Percentiles rank a stretch among this genome's conserved stretches.
Conservation (phyloP, 2,329 filamentous ascomycete genomes). For the Alternaria triticina region DNA sequence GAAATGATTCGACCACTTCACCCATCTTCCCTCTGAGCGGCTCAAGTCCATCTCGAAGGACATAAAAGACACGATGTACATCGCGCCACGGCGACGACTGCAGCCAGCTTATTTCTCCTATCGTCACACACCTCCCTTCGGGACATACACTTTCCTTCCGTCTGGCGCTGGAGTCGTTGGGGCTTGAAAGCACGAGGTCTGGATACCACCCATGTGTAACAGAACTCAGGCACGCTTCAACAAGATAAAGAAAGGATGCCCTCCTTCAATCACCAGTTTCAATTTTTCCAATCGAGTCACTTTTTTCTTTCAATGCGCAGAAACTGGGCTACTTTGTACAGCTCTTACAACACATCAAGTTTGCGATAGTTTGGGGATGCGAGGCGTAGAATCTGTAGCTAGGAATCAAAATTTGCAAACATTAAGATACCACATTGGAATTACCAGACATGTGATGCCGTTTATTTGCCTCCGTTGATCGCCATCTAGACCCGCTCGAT, state of each 20-base stretch:
- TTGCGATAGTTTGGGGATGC: background rate
- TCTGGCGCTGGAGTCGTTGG: conserved; percentile 23
- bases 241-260: background rate
- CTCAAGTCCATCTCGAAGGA: background rate
- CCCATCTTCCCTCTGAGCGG: background rate
- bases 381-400: conserved; percentile 2
- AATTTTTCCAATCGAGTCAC: background rate
- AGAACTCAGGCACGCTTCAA: conserved; percentile 14
- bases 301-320: conserved; percentile 6
- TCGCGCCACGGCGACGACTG: background rate
- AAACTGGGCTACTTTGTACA: conserved; percentile 6
- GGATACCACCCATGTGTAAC: conserved; percentile 35
- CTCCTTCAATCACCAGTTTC: background rate
- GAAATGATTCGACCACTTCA: background rate
- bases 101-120: conserved; percentile 17
- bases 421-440: background rate
- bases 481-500: background rate
- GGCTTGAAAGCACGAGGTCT: conserved; percentile 22
- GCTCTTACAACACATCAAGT: conserved; percentile 2
- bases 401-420: conserved; percentile 5
- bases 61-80: background rate
- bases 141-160: conserved; percentile 17
- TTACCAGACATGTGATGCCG: background rate
- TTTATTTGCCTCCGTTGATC: background rate
- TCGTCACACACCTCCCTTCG: conserved; percentile 21